A percentile compares a stretch with the other conserved stretches of the same genome.
Conservation (phyloP, 768 basidiomycete genomes). For the Tylopilus sp. region DNA sequence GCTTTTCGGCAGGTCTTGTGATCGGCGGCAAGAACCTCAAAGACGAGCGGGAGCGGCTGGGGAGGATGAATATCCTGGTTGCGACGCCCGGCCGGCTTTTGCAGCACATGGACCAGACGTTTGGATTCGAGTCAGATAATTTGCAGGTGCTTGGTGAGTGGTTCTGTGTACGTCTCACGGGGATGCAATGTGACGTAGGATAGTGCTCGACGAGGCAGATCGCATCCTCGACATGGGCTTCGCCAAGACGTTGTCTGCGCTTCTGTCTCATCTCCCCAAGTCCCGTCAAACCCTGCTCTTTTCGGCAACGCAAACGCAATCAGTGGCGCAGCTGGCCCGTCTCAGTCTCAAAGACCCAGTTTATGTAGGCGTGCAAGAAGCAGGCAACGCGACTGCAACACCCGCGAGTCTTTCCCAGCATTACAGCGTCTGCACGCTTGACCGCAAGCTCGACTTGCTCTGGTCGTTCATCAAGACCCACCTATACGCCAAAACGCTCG, state of each 20-base stretch:
- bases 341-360: constrained; percentile 83
- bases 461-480: constrained; percentile 97
- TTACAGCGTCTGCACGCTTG: constrained; percentile 78
- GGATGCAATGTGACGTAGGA: neutral
- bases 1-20: constrained; percentile 90
- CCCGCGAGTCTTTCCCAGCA: constrained; percentile 84
- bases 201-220: constrained; percentile 96
- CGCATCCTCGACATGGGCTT: constrained; percentile 97
- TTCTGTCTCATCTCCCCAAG: constrained; percentile 88
- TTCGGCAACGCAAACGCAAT: constrained; percentile 94
- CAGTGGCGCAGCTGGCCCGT: constrained; percentile 83
- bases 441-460: constrained; percentile 85
- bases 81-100: constrained; percentile 93
- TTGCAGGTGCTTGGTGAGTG: constrained; percentile 84
- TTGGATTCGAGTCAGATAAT: constrained; percentile 89
- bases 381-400: constrained; percentile 45
- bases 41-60: constrained; percentile 84
- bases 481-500: constrained; percentile 84
- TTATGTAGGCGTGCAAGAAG: constrained; percentile 60
- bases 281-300: constrained; percentile 94
- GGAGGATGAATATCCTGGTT: constrained; percentile 97
- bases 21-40: constrained; percentile 96
- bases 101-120: constrained; percentile 98
- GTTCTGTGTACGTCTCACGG: neutral
- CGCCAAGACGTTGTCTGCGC: constrained; percentile 80